Percentiles rank a stretch among this genome's conserved stretches.
Conservation (phyloP, 2,329 filamentous ascomycete genomes). For the Trichophaea hybrida region DNA sequence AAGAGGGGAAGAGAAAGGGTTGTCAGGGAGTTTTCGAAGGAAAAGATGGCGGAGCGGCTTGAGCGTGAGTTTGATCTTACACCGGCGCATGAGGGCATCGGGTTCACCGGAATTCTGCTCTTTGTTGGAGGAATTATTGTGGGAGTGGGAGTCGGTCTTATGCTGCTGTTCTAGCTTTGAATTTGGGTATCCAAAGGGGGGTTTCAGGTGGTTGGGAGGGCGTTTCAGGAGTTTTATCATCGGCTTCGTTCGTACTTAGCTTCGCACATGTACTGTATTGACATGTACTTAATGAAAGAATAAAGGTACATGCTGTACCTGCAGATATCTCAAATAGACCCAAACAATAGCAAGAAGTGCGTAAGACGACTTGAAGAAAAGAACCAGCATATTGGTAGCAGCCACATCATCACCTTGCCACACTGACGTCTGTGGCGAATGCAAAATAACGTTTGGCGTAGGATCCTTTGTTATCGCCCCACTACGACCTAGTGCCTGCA, state of each 20-base stretch:
- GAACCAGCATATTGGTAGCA: not conserved
- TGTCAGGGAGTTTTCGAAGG: slow-evolving; percentile 56
- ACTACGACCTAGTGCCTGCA: too few relatives aligned
- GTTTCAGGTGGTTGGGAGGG: not conserved
- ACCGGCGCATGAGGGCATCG: not conserved
- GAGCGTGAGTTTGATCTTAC: slow-evolving; percentile 45
- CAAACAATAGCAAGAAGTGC: too few relatives aligned
- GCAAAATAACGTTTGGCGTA: not conserved
- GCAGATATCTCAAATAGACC: too few relatives aligned
- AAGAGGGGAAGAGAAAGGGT: slow-evolving; percentile 53
- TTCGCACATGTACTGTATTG: too few relatives aligned
- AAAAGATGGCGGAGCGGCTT: slow-evolving; percentile 65
- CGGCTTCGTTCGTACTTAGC: not conserved
- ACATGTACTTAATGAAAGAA: too few relatives aligned
- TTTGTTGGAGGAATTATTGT: not conserved
- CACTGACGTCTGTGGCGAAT: not conserved
- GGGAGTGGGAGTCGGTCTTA: not conserved
- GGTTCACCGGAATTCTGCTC: not conserved
- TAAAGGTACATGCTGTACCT: too few relatives aligned
- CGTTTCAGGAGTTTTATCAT: not conserved
- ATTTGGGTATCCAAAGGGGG: too few relatives aligned
- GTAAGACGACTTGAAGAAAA: too few relatives aligned
- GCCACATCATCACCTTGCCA: not conserved
- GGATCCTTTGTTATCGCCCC: not conserved
- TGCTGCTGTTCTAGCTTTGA: not conserved